Evolutionary conservation across 1,284 basidiomycete species (phyloP).

Genomic region (Sporisorium iseilematis-ciliati): DNA sequence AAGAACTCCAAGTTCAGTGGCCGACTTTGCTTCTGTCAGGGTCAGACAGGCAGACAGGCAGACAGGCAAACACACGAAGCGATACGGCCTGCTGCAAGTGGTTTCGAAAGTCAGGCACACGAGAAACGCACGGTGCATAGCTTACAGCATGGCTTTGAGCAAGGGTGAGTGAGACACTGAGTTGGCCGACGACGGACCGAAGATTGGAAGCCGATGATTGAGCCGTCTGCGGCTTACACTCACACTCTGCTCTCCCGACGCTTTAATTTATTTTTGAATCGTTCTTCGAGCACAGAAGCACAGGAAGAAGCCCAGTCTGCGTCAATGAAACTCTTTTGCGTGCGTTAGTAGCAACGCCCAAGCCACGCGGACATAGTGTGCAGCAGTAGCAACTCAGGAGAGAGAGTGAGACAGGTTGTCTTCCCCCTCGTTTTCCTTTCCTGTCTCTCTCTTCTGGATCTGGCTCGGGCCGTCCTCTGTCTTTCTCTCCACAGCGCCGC

Average conservation of each 20-base stretch:
- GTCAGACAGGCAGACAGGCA: no score
- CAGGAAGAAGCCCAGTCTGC: no score
- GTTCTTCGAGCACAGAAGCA: neutral
- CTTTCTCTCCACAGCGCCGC: neutral
- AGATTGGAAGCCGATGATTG: neutral
- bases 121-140: no score
- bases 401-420: neutral
- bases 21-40: no score
- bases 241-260: neutral
- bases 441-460: no score
- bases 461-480: conserved; percentile 3
- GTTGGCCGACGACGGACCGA: conserved; percentile 33
- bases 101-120: no score
- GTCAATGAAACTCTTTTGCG: neutral
- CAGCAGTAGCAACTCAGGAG: neutral
- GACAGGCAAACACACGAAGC: no score
- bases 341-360: neutral
- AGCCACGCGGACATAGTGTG: conserved; percentile 13
- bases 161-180: neutral
- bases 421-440: neutral
- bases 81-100: no score
- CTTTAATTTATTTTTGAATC: neutral
- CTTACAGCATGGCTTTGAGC: no score
- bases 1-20: no score
- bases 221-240: no score